Evolutionary conservation across 2,329 filamentous ascomycete species (phyloP).

Genomic region (Xylariaceae sp.): DNA sequence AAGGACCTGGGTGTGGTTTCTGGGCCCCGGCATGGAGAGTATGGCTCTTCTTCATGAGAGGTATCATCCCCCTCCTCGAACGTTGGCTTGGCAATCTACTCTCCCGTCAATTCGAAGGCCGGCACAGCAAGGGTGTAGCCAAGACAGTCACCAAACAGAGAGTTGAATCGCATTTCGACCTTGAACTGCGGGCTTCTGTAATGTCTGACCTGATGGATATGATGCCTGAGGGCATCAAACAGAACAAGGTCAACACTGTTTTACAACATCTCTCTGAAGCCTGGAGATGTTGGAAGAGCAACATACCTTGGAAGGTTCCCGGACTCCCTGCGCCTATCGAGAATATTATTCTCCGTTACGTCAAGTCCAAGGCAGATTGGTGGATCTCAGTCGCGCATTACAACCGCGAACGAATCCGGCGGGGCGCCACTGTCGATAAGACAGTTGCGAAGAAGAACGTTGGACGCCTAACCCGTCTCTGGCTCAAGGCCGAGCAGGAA

Average conservation of each 20-base stretch:
- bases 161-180: slow-evolving; percentile 96
- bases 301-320: slow-evolving; percentile 99
- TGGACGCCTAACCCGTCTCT: slow-evolving; percentile 85
- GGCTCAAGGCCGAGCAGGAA: slow-evolving; percentile 98
- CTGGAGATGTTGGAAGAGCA: slow-evolving; percentile 99
- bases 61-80: slow-evolving; percentile 93
- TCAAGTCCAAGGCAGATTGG: slow-evolving; percentile 99
- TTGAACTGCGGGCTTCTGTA: slow-evolving; percentile 93
- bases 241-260: slow-evolving; percentile 98
- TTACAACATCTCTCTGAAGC: slow-evolving; percentile 95
- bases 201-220: slow-evolving; percentile 99
- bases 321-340: slow-evolving; percentile 94
- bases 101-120: slow-evolving; percentile 94
- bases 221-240: slow-evolving; percentile 99
- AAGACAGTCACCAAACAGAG: slow-evolving; percentile 99
- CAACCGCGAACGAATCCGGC: slow-evolving; percentile 92
- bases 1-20: slow-evolving; percentile 96
- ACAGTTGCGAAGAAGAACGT: slow-evolving; percentile 99
- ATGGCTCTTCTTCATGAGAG: slow-evolving; percentile 98
- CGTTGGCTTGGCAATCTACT: slow-evolving; percentile 95
- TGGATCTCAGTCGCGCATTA: slow-evolving; percentile 99
- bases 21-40: slow-evolving; percentile 99
- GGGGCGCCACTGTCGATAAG: slow-evolving; percentile 96
- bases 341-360: slow-evolving; percentile 96
- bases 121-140: slow-evolving; percentile 96